These are phyloP conservation scores for Mycena pura DNA, from an alignment of 768 basidiomycete genomes.

Conservation along the genomic window DNA sequence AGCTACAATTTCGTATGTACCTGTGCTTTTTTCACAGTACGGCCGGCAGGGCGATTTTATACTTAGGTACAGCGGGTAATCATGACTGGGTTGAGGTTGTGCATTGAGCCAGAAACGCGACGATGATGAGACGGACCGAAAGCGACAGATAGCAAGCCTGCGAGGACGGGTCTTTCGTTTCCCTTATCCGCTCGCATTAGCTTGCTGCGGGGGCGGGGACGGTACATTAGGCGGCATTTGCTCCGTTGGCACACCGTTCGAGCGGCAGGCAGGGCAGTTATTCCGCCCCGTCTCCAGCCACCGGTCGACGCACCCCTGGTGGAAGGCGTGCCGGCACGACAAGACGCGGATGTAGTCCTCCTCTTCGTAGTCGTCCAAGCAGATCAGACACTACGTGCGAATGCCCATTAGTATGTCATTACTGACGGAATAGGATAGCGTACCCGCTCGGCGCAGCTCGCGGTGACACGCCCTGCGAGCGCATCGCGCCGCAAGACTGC, in stretches of 20 bases:
- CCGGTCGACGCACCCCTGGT: slow-evolving; percentile 84
- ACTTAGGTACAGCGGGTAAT: too few species aligned
- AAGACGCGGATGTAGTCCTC: slow-evolving; percentile 85
- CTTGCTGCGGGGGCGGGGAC: too few species aligned
- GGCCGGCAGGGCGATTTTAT: too few species aligned
- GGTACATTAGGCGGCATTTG: too few species aligned
- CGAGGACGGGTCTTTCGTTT: too few species aligned
- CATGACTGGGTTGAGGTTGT: too few species aligned
- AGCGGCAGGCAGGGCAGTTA: slow-evolving; percentile 91
- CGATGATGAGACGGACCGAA: too few species aligned
- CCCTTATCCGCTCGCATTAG: too few species aligned
- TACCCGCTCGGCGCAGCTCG: slow-evolving; percentile 84
- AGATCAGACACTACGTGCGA: slow-evolving; percentile 75
- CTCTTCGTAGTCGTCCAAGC: slow-evolving; percentile 82
- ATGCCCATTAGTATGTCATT: slow-evolving; percentile 5
- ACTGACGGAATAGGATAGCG: slow-evolving; percentile 27
- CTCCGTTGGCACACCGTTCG: slow-evolving; percentile 45
- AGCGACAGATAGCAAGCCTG: too few species aligned
- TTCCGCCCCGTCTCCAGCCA: slow-evolving; percentile 89
- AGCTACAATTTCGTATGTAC: too few species aligned
- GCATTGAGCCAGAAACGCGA: too few species aligned
- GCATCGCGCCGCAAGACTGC: slow-evolving; percentile 70
- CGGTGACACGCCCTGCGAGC: slow-evolving; percentile 63
- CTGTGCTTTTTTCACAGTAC: too few species aligned
- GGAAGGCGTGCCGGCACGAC: slow-evolving; percentile 89